A percentile compares a stretch with the other conserved stretches of the same genome.
phyloP scores from a whole-genome alignment of 1,284 basidiomycete genomes.

The Ceratobasidium sp. region DNA sequence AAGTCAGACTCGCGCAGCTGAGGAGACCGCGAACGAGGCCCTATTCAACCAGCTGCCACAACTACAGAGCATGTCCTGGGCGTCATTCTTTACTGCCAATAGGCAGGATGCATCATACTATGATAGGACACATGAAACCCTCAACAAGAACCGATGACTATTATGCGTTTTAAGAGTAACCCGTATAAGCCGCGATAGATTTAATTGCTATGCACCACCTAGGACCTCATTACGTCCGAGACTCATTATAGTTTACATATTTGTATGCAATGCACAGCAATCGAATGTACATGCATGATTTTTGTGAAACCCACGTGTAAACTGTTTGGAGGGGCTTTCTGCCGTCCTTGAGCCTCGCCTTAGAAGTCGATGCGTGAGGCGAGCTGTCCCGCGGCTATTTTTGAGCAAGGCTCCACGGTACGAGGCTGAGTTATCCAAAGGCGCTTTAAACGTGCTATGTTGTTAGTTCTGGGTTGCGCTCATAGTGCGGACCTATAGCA shows the following conservation, averaged over 20 bases:
- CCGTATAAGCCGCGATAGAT: not conserved
- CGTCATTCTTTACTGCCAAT: conserved; percentile 1
- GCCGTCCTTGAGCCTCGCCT: too few relatives aligned
- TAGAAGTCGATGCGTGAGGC: too few relatives aligned
- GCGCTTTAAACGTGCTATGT: too few relatives aligned
- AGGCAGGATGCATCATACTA: conserved; percentile 5
- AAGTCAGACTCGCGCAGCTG: not conserved
- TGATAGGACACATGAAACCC: not conserved
- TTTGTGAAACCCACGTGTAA: not conserved
- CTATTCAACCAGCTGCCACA: not conserved
- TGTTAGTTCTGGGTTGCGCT: too few relatives aligned
- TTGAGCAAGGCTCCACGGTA: too few relatives aligned
- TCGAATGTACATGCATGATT: not conserved
- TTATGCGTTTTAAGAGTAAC: not conserved
- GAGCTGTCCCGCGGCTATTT: too few relatives aligned
- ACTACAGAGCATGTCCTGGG: conserved; percentile 4
- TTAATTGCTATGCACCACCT: not conserved
- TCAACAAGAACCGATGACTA: not conserved
- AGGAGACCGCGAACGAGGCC: not conserved
- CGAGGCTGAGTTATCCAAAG: too few relatives aligned
- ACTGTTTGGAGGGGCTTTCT: not conserved
- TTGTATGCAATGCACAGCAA: not conserved
- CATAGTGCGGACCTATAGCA: too few relatives aligned
- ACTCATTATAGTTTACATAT: too few relatives aligned
- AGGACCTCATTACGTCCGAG: too few relatives aligned